Conservation (phyloP, 2,329 filamentous ascomycete genomes). For the Colletotrichum endophyticum region DNA sequence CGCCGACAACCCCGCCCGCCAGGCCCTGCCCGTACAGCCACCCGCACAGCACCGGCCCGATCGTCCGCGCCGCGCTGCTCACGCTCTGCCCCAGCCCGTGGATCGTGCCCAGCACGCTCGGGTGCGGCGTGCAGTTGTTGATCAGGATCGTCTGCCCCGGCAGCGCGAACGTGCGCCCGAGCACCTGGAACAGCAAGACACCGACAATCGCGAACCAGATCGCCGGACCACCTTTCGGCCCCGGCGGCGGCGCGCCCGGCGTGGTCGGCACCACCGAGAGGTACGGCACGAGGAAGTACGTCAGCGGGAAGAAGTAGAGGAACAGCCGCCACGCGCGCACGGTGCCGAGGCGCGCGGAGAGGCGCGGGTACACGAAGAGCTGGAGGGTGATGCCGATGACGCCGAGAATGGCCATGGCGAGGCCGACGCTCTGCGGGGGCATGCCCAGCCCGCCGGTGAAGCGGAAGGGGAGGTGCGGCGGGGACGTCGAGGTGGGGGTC, state of each 20-base stretch:
- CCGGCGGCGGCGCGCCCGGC: conserved; percentile 50
- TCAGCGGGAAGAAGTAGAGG: conserved; percentile 71
- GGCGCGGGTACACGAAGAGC: conserved; percentile 71
- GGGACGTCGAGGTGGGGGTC: conserved; percentile 51
- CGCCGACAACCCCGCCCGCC: conserved; percentile 59
- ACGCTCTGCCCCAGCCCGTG: conserved; percentile 63
- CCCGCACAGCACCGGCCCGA: conserved; percentile 66
- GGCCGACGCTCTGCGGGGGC: conserved; percentile 71
- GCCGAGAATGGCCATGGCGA: conserved; percentile 79
- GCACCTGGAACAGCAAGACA: conserved; percentile 69
- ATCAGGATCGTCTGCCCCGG: conserved; percentile 51
- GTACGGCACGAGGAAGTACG: conserved; percentile 74
- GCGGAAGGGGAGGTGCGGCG: conserved; percentile 54
- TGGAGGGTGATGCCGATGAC: conserved; percentile 77
- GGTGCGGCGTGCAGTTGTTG: conserved; percentile 54
- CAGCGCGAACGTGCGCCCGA: conserved; percentile 67
- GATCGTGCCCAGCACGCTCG: conserved; percentile 50
- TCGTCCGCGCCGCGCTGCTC: conserved; percentile 60
- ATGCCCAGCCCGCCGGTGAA: conserved; percentile 82
- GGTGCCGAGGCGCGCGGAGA: conserved; percentile 72
- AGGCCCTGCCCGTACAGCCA: conserved; percentile 65
- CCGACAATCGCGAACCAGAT: conserved; percentile 70
- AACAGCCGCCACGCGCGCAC: conserved; percentile 71
- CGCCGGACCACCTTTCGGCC: conserved; percentile 54
- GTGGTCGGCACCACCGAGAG: conserved; percentile 69